A percentile compares a stretch with the other conserved stretches of the same genome.
Conservation (phyloP, 2,329 filamentous ascomycete genomes). For the Apiospora aurea region DNA sequence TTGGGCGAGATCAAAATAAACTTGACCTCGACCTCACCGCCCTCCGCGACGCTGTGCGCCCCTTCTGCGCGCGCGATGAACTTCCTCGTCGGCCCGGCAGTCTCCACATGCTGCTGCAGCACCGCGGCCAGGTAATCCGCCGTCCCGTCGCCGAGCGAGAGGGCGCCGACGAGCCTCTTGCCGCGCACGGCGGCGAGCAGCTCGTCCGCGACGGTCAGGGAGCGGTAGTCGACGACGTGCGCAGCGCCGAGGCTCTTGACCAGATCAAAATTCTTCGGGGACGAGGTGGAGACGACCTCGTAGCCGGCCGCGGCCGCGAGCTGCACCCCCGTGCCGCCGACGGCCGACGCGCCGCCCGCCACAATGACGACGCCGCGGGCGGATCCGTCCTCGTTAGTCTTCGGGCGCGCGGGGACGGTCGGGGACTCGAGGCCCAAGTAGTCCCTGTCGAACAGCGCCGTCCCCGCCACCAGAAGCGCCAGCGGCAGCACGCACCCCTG, state of each 20-base stretch:
- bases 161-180: not conserved
- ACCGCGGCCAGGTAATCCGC: not conserved
- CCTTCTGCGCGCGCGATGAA: not conserved
- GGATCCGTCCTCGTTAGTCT: conserved; percentile 24
- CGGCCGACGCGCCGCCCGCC: conserved; percentile 28
- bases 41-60: conserved; percentile 5
- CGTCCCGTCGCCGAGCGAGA: conserved; percentile 15
- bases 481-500: conserved; percentile 29
- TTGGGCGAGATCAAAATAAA: conserved; percentile 39
- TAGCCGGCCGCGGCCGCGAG: conserved; percentile 24
- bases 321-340: conserved; percentile 28
- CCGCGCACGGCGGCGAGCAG: conserved; percentile 5
- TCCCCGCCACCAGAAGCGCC: conserved; percentile 27
- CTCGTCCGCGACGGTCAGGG: not conserved
- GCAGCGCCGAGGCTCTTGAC: conserved; percentile 45
- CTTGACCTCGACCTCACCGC: conserved; percentile 37
- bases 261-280: conserved; percentile 37
- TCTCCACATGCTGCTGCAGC: not conserved
- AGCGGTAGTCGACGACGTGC: conserved; percentile 44
- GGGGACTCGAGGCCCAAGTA: conserved; percentile 27
- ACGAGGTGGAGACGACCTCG: conserved; percentile 23
- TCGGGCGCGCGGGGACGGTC: conserved; percentile 17
- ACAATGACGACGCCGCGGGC: conserved; percentile 20
- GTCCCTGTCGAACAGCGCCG: conserved; percentile 29
- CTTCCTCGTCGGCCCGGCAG: not conserved